phyloP scores from a whole-genome alignment of 2,329 filamentous ascomycete species.

The Hypoxylon sp. region DNA sequence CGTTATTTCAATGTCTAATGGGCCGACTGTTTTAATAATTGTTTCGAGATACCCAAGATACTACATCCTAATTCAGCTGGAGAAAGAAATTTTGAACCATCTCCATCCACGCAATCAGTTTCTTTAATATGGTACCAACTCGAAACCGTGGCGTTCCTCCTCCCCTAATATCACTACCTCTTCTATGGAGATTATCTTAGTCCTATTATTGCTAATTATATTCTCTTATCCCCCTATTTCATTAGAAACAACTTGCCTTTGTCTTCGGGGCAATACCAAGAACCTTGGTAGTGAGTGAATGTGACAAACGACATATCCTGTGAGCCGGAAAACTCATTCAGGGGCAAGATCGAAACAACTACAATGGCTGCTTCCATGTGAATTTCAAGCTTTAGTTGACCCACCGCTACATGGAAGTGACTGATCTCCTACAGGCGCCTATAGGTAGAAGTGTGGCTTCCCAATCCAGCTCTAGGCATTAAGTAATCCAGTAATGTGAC shows the following conservation, averaged over 20 bases:
- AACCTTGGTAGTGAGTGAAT: conserved; percentile 11
- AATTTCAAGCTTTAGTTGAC: conserved; percentile 4
- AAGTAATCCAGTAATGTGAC: conserved; percentile 24
- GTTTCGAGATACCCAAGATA: conserved; percentile 36
- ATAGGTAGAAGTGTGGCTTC: conserved; percentile 5
- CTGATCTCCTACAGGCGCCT: too few species aligned
- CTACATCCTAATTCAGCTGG: conserved; percentile 6
- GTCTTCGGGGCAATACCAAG: not conserved
- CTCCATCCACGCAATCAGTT: not conserved
- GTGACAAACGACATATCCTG: conserved; percentile 20
- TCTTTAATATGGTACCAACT: conserved; percentile 19
- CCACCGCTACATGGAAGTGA: not conserved
- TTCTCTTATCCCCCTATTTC: conserved; percentile 3
- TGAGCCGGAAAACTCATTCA: conserved; percentile 4
- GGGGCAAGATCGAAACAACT: conserved; percentile 15
- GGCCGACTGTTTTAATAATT: conserved; percentile 12
- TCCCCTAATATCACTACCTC: conserved; percentile 3
- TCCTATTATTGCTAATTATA: conserved; percentile 8
- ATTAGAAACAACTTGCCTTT: not conserved
- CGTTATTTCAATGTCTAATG: not conserved
- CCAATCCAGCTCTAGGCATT: conserved; percentile 11
- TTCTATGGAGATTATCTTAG: conserved; percentile 1
- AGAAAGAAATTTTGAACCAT: conserved; percentile 1
- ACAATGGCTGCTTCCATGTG: conserved; percentile 1
- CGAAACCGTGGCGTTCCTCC: conserved; percentile 12